Evolutionary conservation across 2,329 filamentous ascomycete species (phyloP), one percentile per base, ranked within the genome.

Genomic region (Rosellinia necatrix): DNA sequence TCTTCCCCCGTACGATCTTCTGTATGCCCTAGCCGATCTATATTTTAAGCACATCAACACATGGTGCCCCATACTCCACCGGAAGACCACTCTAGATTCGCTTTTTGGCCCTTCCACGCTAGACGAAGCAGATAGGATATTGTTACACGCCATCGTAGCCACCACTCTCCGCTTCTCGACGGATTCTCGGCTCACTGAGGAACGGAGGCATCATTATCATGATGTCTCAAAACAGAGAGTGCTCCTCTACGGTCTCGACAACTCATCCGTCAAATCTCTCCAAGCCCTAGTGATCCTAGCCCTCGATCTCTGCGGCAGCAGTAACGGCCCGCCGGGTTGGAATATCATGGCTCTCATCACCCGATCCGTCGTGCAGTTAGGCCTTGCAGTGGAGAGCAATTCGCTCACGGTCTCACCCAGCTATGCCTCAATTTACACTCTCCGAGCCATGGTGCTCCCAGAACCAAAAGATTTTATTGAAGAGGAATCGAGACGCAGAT

Each of bases 311-410:
- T 88, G 91, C 27, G 92, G 92, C 7, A 90, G 84, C 65, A 92
- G 91, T 32, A 96, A 96, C 69, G 92, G 92, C 0, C 92, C 92
- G 2, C 91, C 92, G 0, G 92, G 91, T 2, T 96, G 92, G 92
- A 96, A 96, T 68, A 81, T 96, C 55, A 85, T 96, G 72, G 92
- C 92, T 6, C 76, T 96, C 47, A 96, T 96, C 59, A 92, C 91
- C 1, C 84, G 92, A 17, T 92, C 90, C 6, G 91, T 96, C 1
- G 91, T 96, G 2, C 92, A 96, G 71, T 78, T 96, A 1, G 92
- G 92, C 0, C 76, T 97, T 22, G 87, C 91, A 0, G 90, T 93
- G 1, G 92, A 97, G 70, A 85, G 84, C 4, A 92, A 87, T 24
- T 94, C 91, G 0, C 85, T 89, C 6, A 86, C 89, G 9, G 86